Evolutionary conservation across 2,329 filamentous ascomycete genomes (phyloP).

Genomic region (Blastomyces percursus): DNA sequence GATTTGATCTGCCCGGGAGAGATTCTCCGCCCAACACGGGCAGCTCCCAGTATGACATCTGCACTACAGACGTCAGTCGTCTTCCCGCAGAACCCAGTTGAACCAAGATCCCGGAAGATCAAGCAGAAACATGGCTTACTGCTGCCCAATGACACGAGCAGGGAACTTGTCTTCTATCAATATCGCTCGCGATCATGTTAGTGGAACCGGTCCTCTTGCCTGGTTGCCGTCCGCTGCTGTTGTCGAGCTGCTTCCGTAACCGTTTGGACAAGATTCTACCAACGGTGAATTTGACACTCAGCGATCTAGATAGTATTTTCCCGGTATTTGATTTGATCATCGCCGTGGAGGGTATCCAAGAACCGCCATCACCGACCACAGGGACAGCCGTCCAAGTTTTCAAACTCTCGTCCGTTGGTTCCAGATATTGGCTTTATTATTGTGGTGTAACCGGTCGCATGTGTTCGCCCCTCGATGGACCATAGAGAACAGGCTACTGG

Average conservation of each 20-base stretch:
- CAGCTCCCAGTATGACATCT: too few relatives aligned
- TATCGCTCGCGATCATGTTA: neutral
- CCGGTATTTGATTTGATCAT: neutral
- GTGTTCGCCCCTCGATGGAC: neutral
- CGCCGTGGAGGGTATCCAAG: too few relatives aligned
- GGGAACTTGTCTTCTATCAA: neutral
- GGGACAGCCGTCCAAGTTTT: neutral
- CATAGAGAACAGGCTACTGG: neutral
- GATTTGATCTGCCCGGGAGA: too few relatives aligned
- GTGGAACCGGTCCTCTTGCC: neutral
- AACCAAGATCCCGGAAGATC: neutral
- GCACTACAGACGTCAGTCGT: neutral
- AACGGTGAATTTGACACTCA: neutral
- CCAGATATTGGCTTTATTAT: neutral
- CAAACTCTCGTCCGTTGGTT: neutral
- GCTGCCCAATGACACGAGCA: neutral
- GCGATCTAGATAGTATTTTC: neutral
- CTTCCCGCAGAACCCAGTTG: neutral
- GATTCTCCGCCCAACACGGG: too few relatives aligned
- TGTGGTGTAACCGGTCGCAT: neutral
- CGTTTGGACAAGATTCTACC: neutral
- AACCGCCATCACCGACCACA: neutral
- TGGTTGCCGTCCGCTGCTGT: neutral
- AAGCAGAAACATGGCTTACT: neutral
- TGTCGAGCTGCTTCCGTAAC: neutral